These are phyloP conservation scores for Coriaria nepalensis DNA, from an alignment of 306 rosid species.

Conservation along the genomic window DNA sequence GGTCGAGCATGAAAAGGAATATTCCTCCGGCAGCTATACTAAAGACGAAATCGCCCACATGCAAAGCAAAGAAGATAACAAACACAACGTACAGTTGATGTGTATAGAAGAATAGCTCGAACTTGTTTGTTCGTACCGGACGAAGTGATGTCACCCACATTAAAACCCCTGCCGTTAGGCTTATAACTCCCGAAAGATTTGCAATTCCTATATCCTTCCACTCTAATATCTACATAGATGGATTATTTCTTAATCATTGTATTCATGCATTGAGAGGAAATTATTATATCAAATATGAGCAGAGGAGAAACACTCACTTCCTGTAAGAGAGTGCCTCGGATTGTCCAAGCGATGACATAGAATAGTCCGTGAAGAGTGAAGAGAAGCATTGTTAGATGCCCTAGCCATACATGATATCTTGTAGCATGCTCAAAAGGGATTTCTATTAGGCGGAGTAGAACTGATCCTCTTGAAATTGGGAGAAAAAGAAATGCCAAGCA, in stretches of 20 bases:
- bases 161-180: slow-evolving; percentile 64
- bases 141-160: slow-evolving; percentile 95
- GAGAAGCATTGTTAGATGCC: slow-evolving; percentile 85
- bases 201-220: slow-evolving; percentile 69
- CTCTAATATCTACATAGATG: slow-evolving; percentile 36
- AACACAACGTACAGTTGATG: slow-evolving; percentile 76
- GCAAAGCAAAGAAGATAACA: slow-evolving; percentile 59
- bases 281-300: neutral
- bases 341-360: slow-evolving; percentile 42
- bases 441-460: slow-evolving; percentile 64
- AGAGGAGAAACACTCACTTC: slow-evolving; percentile 37
- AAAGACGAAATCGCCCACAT: slow-evolving; percentile 76
- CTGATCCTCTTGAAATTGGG: slow-evolving; percentile 83
- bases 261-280: too few species aligned
- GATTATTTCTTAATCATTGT: too few species aligned
- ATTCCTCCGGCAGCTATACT: slow-evolving; percentile 66
- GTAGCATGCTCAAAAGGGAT: slow-evolving; percentile 91
- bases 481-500: slow-evolving; percentile 70
- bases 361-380: slow-evolving; percentile 78
- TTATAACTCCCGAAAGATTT: slow-evolving; percentile 63
- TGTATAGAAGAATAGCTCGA: slow-evolving; percentile 89
- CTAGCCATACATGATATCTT: slow-evolving; percentile 87
- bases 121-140: slow-evolving; percentile 54
- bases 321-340: slow-evolving; percentile 37
- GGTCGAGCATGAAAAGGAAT: slow-evolving; percentile 69